Percentiles rank a stretch among this genome's conserved stretches.
phyloP scores from a whole-genome alignment of 495 filamentous ascomycete species.

The Arthonia radiata region DNA sequence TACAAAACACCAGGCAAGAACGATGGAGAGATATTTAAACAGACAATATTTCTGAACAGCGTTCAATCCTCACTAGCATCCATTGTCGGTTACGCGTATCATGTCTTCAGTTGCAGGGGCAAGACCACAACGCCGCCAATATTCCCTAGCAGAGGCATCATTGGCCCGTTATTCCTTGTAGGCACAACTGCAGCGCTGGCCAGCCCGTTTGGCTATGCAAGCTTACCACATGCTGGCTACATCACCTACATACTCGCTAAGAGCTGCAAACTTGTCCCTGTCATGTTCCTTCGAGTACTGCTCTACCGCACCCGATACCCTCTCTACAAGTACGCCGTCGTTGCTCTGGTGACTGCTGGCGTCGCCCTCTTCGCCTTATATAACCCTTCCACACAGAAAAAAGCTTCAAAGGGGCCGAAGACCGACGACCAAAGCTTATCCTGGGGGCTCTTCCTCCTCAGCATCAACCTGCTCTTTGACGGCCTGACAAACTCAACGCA shows the following conservation, averaged over 20 bases:
- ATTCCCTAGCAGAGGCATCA: conserved; percentile 48
- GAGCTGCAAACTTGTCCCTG: conserved; percentile 86
- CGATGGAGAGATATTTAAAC: conserved; percentile 51
- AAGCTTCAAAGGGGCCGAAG: conserved; percentile 24
- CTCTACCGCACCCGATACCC: conserved; percentile 79
- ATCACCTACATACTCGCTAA: conserved; percentile 97
- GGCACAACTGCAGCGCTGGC: conserved; percentile 71
- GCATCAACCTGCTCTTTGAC: conserved; percentile 86
- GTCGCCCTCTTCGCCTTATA: conserved; percentile 88
- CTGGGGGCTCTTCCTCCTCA: conserved; percentile 65
- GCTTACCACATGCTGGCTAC: conserved; percentile 87
- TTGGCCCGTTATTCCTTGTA: conserved; percentile 62
- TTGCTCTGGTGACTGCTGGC: conserved; percentile 66
- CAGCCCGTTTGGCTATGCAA: conserved; percentile 84
- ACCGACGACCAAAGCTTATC: conserved; percentile 25
- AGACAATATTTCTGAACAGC: conserved; percentile 83
- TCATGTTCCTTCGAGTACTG: conserved; percentile 89
- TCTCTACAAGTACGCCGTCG: conserved; percentile 88
- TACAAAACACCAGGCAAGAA: conserved; percentile 41
- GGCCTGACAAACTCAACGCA: conserved; percentile 90
- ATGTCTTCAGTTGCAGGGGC: conserved; percentile 31
- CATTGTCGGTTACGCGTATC: conserved; percentile 57
- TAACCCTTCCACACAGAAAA: conserved; percentile 48
- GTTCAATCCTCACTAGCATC: conserved; percentile 83
- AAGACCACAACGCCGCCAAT: conserved; percentile 30